Evolutionary conservation across 768 basidiomycete species (phyloP).

Genomic region (Xerocomus brunneocitrinus): DNA sequence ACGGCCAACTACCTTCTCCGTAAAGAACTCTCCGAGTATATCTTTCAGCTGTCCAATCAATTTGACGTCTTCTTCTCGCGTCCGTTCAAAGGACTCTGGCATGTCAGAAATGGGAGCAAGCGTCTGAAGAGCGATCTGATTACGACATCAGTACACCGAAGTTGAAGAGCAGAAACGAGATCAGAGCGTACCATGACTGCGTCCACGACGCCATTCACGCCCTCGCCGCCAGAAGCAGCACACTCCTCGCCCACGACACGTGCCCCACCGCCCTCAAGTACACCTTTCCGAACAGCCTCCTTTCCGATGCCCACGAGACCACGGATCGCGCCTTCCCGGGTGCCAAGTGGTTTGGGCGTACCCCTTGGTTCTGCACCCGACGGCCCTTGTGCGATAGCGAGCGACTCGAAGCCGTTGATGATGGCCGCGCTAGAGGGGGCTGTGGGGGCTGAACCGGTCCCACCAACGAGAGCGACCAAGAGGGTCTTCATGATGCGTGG

Average conservation of each 20-base stretch:
- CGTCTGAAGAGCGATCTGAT: slow-evolving; percentile 57
- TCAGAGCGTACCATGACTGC: slow-evolving; percentile 54
- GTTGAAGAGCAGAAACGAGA: neutral
- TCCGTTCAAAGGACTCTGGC: slow-evolving; percentile 52
- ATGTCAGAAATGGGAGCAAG: slow-evolving; percentile 55
- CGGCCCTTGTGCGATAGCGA: slow-evolving; percentile 16
- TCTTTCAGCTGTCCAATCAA: slow-evolving; percentile 46
- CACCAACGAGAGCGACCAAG: slow-evolving; percentile 69
- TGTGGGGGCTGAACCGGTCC: slow-evolving; percentile 9
- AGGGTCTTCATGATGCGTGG: slow-evolving; percentile 94
- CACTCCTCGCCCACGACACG: slow-evolving; percentile 70
- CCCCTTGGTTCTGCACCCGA: slow-evolving; percentile 39
- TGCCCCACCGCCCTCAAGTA: slow-evolving; percentile 78
- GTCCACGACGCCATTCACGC: slow-evolving; percentile 46
- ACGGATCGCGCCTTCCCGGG: slow-evolving; percentile 85
- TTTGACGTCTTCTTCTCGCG: slow-evolving; percentile 44
- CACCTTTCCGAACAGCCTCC: slow-evolving; percentile 77
- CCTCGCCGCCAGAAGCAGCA: slow-evolving; percentile 23
- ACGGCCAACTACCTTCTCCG: slow-evolving; percentile 40
- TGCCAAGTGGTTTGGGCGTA: slow-evolving; percentile 64
- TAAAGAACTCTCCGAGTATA: slow-evolving; percentile 59
- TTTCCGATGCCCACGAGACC: slow-evolving; percentile 82
- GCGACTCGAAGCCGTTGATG: slow-evolving; percentile 27
- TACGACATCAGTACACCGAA: neutral
- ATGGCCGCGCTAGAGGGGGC: slow-evolving; percentile 10